A percentile compares a stretch with the other conserved stretches of the same genome.
These are phyloP conservation scores for Epichloe sp. DNA, from an alignment of 2,329 filamentous ascomycete genomes.

Conservation along the genomic window DNA sequence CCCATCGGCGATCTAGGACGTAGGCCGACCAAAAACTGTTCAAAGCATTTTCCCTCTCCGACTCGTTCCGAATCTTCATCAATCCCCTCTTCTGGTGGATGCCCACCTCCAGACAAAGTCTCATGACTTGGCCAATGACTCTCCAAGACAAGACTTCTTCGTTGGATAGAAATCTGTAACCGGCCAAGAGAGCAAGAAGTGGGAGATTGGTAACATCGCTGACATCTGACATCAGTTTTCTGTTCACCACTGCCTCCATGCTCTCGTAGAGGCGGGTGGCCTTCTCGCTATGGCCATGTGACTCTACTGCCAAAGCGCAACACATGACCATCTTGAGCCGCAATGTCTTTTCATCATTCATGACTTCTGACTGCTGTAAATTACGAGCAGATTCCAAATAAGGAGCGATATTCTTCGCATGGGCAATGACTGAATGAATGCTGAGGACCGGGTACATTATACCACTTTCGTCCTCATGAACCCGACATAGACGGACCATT, in stretches of 20 bases:
- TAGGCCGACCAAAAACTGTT: constrained; percentile 80
- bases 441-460: constrained; percentile 84
- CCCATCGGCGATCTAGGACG: constrained; percentile 75
- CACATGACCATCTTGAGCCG: constrained; percentile 76
- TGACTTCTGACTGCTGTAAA: constrained; percentile 20
- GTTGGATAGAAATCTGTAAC: constrained; percentile 73
- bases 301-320: constrained; percentile 63
- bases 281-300: constrained; percentile 62
- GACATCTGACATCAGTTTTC: constrained; percentile 43
- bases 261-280: constrained; percentile 63
- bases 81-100: constrained; percentile 70
- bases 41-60: constrained; percentile 53
- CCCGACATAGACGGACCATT: constrained; percentile 60
- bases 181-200: constrained; percentile 38
- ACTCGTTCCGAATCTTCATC: constrained; percentile 52
- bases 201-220: constrained; percentile 35
- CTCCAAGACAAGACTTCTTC: constrained; percentile 81
- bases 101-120: constrained; percentile 69
- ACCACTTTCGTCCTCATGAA: constrained; percentile 83
- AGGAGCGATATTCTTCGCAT: constrained; percentile 55
- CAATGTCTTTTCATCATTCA: constrained; percentile 44
- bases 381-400: constrained; percentile 49
- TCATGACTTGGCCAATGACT: constrained; percentile 68
- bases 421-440: constrained; percentile 55
- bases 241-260: constrained; percentile 59